Conservation (phyloP, 2,329 filamentous ascomycete species). For the Aspergillus flavus region DNA sequence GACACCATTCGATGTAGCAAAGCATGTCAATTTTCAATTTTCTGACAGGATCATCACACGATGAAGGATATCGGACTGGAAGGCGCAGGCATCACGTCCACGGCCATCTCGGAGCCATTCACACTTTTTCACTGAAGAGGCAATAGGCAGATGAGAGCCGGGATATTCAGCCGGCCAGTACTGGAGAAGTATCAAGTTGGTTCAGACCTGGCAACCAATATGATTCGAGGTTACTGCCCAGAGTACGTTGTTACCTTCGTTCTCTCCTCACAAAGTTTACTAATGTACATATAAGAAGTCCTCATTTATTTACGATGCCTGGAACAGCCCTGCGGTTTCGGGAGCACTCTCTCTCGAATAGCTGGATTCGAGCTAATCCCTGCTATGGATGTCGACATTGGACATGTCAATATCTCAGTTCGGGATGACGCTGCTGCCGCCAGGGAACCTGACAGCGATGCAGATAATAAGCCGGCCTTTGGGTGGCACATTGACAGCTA, state of each 20-base stretch:
- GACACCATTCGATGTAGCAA: slow-evolving; percentile 51
- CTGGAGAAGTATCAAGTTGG: slow-evolving; percentile 58
- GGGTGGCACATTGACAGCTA: slow-evolving; percentile 68
- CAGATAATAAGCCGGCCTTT: slow-evolving; percentile 29
- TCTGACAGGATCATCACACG: slow-evolving; percentile 55
- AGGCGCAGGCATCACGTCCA: slow-evolving; percentile 59
- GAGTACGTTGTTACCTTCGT: slow-evolving; percentile 40
- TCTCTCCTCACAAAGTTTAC: not conserved
- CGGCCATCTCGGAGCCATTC: slow-evolving; percentile 66
- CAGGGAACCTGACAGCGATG: not conserved
- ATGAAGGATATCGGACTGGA: slow-evolving; percentile 59
- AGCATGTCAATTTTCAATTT: slow-evolving; percentile 53
- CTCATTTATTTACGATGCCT: slow-evolving; percentile 66
- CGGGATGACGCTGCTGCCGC: slow-evolving; percentile 56
- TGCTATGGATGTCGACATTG: slow-evolving; percentile 59
- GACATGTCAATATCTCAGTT: slow-evolving; percentile 58
- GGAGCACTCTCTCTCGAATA: slow-evolving; percentile 54
- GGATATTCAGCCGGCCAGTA: slow-evolving; percentile 60
- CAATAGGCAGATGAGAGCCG: slow-evolving; percentile 62
- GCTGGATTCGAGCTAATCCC: slow-evolving; percentile 59
- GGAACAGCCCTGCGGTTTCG: slow-evolving; percentile 57
- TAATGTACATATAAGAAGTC: slow-evolving; percentile 51
- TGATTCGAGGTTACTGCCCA: slow-evolving; percentile 54
- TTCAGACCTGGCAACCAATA: slow-evolving; percentile 58
- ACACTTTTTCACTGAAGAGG: slow-evolving; percentile 61